Evolutionary conservation across 1,284 basidiomycete species (phyloP).

Genomic region (Salmacisia buchloeana): DNA sequence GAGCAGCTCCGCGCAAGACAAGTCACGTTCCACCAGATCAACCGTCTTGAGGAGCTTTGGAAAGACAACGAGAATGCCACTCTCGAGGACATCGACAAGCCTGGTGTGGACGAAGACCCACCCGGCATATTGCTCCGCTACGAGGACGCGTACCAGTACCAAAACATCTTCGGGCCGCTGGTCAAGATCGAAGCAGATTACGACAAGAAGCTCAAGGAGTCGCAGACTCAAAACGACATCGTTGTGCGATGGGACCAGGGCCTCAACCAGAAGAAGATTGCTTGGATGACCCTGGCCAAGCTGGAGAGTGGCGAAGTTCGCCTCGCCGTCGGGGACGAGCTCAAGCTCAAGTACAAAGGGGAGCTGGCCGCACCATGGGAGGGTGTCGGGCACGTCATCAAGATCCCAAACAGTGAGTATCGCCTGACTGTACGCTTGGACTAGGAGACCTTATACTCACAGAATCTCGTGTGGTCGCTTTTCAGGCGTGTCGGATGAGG

Average conservation of each 20-base stretch:
- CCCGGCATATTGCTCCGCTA: slow-evolving; percentile 79
- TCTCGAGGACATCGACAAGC: slow-evolving; percentile 92
- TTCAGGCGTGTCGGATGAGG: slow-evolving; percentile 91
- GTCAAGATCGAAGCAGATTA: slow-evolving; percentile 99
- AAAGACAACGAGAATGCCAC: slow-evolving; percentile 90
- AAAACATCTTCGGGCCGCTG: slow-evolving; percentile 95
- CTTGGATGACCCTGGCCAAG: slow-evolving; percentile 93
- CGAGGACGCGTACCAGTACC: slow-evolving; percentile 98
- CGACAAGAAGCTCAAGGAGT: slow-evolving; percentile 94
- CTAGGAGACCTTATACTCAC: neutral
- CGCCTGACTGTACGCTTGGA: neutral
- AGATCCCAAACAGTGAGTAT: slow-evolving; percentile 89
- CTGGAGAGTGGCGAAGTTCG: slow-evolving; percentile 96
- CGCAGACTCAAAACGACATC: slow-evolving; percentile 95
- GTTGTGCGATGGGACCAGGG: slow-evolving; percentile 95
- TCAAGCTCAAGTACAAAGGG: slow-evolving; percentile 82
- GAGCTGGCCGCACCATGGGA: slow-evolving; percentile 78
- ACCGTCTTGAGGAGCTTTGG: slow-evolving; percentile 95
- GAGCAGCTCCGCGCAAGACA: slow-evolving; percentile 92
- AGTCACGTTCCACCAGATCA: slow-evolving; percentile 93
- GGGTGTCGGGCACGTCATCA: slow-evolving; percentile 94
- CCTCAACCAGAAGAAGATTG: slow-evolving; percentile 92
- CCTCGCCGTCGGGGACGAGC: slow-evolving; percentile 91
- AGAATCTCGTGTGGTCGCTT: neutral
- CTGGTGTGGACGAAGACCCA: slow-evolving; percentile 65